Percentiles rank a stretch among this genome's conserved stretches.
Conservation (phyloP, 1,139 yeast species). For the Hansenula lynferdii region DNA sequence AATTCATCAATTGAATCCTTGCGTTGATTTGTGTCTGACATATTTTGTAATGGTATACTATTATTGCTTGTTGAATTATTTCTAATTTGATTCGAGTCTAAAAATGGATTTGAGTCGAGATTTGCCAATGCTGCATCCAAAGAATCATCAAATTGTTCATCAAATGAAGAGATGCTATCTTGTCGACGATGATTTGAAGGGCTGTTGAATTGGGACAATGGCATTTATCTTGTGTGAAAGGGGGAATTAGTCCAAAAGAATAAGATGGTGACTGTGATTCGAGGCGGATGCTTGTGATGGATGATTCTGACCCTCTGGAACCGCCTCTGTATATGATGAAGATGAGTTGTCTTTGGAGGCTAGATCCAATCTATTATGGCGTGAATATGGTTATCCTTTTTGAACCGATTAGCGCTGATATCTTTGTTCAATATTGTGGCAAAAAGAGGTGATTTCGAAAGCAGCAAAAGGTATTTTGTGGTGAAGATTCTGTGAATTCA, state of each 20-base stretch:
- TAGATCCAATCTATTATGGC: too few species aligned
- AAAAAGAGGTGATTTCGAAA: too few species aligned
- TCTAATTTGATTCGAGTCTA: conserved; percentile 12
- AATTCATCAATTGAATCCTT: conserved; percentile 23
- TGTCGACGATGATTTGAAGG: conserved; percentile 22
- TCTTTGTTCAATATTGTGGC: too few species aligned
- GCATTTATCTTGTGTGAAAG: conserved; percentile 11
- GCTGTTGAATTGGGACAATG: conserved; percentile 11
- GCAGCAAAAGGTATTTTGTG: too few species aligned
- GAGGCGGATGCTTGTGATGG: too few species aligned
- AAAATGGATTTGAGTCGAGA: conserved; percentile 24
- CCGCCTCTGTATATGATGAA: too few species aligned
- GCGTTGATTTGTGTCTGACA: conserved; percentile 9
- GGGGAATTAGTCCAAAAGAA: neutral
- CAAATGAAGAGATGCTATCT: conserved; percentile 30
- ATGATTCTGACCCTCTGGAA: too few species aligned
- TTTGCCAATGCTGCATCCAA: conserved; percentile 35
- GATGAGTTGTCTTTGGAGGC: too few species aligned
- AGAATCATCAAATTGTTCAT: conserved; percentile 31
- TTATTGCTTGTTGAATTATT: conserved; percentile 15
- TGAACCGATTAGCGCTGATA: too few species aligned
- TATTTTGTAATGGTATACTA: conserved; percentile 20
- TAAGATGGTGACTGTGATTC: neutral
- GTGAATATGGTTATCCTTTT: too few species aligned
- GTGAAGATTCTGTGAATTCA: too few species aligned